A percentile compares a stretch with the other conserved stretches of the same genome.
These are phyloP conservation scores for Echites panduratus DNA, from an alignment of 257 asterid genomes.

Conservation along the genomic window DNA sequence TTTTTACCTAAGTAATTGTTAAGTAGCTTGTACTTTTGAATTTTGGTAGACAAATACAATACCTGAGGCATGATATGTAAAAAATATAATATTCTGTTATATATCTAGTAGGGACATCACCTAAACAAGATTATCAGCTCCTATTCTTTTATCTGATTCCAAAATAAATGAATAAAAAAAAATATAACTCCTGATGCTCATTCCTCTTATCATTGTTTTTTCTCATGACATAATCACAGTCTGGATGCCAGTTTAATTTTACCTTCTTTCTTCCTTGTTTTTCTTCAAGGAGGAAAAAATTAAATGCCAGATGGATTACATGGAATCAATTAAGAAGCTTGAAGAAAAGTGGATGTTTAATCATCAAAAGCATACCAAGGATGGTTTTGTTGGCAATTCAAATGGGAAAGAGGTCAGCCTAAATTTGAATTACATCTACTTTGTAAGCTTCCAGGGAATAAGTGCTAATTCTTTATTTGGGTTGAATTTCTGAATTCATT, in stretches of 20 bases:
- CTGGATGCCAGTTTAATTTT: too few species aligned
- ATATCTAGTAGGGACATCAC: too few species aligned
- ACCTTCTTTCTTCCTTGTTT: conserved; percentile 2
- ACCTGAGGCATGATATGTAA: too few species aligned
- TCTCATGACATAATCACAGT: too few species aligned
- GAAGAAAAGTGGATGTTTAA: conserved; percentile 89
- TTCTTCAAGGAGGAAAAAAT: conserved; percentile 78
- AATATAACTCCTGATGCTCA: too few species aligned
- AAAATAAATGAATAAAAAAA: too few species aligned
- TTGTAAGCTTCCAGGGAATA: conserved; percentile 7
- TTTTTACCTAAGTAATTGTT: background rate
- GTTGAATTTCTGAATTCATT: background rate
- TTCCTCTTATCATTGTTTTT: too few species aligned
- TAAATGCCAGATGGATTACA: conserved; percentile 96
- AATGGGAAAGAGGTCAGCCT: conserved; percentile 47
- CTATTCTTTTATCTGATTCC: too few species aligned
- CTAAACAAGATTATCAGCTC: too few species aligned
- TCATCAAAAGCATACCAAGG: conserved; percentile 60
- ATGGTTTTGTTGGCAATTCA: conserved; percentile 29
- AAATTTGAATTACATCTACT: conserved; percentile 18
- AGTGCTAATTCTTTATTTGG: background rate
- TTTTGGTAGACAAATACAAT: too few species aligned
- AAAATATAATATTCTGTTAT: too few species aligned
- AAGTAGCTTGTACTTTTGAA: background rate
- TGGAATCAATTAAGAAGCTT: conserved; percentile 92